Evolutionary conservation across 345 rosid species (phyloP).

Genomic region (Aegle marmelos): DNA sequence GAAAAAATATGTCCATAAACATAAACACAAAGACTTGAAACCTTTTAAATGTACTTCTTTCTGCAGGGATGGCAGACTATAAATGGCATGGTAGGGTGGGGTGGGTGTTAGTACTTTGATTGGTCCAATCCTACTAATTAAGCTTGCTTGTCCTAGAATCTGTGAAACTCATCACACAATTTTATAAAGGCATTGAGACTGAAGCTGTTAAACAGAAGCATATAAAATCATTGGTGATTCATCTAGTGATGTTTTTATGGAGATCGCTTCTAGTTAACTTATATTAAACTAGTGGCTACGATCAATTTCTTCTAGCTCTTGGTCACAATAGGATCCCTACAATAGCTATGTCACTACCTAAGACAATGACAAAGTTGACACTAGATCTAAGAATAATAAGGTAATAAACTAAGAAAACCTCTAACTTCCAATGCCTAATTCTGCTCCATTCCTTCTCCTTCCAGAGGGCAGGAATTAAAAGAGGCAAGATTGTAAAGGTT

Average conservation of each 20-base stretch:
- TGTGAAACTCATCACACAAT: slow-evolving; percentile 8
- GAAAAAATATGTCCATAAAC: background rate
- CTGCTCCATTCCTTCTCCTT: background rate
- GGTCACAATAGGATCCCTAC: background rate
- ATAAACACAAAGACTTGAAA: background rate
- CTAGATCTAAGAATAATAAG: background rate
- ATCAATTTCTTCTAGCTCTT: background rate
- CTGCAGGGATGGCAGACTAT: background rate
- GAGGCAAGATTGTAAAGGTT: background rate
- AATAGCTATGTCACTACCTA: background rate
- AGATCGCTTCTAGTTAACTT: background rate
- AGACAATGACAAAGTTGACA: background rate
- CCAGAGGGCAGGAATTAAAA: background rate
- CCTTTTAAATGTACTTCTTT: background rate
- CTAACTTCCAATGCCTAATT: background rate
- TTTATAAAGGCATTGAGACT: slow-evolving; percentile 11
- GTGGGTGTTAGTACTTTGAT: slow-evolving; percentile 22
- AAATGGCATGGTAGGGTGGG: slow-evolving; percentile 9
- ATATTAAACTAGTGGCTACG: background rate
- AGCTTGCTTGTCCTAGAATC: slow-evolving; percentile 13
- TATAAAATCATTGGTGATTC: background rate
- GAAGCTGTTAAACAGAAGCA: slow-evolving; percentile 11
- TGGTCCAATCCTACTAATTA: slow-evolving; percentile 27
- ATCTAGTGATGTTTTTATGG: background rate
- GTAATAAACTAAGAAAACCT: background rate